Percentiles rank a stretch among this genome's conserved stretches.
phyloP scores from a whole-genome alignment of 2,329 filamentous ascomycete species.

The Cytospora paraplurivora region DNA sequence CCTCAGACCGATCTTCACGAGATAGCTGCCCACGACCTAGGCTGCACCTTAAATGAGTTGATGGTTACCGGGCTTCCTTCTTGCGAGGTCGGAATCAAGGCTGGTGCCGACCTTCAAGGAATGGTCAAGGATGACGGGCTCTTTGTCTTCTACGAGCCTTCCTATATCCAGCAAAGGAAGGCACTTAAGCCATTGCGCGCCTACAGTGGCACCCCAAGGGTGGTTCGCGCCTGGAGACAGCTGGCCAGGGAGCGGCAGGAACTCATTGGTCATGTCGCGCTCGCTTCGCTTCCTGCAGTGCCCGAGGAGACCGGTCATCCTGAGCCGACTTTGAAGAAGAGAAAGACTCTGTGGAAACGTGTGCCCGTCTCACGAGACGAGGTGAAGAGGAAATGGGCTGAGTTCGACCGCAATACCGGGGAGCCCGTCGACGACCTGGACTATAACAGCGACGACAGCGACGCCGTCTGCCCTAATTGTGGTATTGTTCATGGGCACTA shows the following conservation, averaged over 20 bases:
- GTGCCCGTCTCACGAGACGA: slow-evolving; percentile 47
- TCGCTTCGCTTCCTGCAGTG: slow-evolving; percentile 40
- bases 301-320: slow-evolving; percentile 48
- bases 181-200: slow-evolving; percentile 45
- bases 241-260: slow-evolving; percentile 30
- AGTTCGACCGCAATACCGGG: slow-evolving; percentile 43
- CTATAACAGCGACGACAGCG: slow-evolving; percentile 28
- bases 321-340: slow-evolving; percentile 43
- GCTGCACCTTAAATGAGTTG: slow-evolving; percentile 55
- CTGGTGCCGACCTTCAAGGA: slow-evolving; percentile 48
- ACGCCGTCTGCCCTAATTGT: slow-evolving; percentile 28
- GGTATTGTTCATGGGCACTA: slow-evolving; percentile 24
- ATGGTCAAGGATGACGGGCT: slow-evolving; percentile 57
- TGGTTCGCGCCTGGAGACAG: slow-evolving; percentile 49
- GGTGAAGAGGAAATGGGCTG: slow-evolving; percentile 48
- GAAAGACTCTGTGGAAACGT: slow-evolving; percentile 54
- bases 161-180: slow-evolving; percentile 46
- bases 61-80: slow-evolving; percentile 54
- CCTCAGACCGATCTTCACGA: slow-evolving; percentile 53
- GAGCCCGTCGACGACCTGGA: slow-evolving; percentile 24
- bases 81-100: slow-evolving; percentile 51
- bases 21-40: slow-evolving; percentile 55
- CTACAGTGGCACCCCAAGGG: slow-evolving; percentile 44
- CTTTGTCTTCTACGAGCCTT: slow-evolving; percentile 48
- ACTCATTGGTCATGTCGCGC: slow-evolving; percentile 4